These are phyloP conservation scores for Meripilus lineatus DNA, from an alignment of 1,284 basidiomycete genomes.

Conservation along the genomic window DNA sequence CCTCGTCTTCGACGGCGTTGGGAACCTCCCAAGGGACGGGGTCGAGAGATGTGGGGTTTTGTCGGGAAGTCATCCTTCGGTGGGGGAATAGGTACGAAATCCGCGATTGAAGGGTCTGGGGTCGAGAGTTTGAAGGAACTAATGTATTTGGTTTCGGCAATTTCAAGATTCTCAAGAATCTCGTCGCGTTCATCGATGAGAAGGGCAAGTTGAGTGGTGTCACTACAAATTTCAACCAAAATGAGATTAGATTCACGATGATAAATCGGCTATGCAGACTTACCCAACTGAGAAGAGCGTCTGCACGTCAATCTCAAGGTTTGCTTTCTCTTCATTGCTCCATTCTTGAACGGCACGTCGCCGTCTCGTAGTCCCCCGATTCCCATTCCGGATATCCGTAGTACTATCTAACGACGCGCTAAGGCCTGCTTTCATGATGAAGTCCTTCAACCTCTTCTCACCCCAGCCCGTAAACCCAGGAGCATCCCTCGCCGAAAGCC, in stretches of 20 bases:
- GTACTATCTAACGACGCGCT: slow-evolving; percentile 45
- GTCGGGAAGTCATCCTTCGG: slow-evolving; percentile 29
- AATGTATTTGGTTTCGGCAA: slow-evolving; percentile 75
- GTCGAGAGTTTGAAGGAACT: slow-evolving; percentile 68
- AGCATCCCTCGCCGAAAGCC: slow-evolving; percentile 55
- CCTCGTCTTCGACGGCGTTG: slow-evolving; percentile 36
- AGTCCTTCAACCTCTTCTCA: slow-evolving; percentile 65
- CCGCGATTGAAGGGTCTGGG: slow-evolving; percentile 48
- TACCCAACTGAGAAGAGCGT: slow-evolving; percentile 74
- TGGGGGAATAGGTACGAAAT: slow-evolving; percentile 29
- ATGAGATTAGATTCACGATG: background rate
- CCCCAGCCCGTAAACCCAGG: slow-evolving; percentile 68
- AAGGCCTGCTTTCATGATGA: slow-evolving; percentile 57
- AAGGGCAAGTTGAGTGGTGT: slow-evolving; percentile 57
- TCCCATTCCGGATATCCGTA: slow-evolving; percentile 12
- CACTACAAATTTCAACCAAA: slow-evolving; percentile 42
- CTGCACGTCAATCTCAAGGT: slow-evolving; percentile 58
- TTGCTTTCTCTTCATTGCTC: slow-evolving; percentile 38
- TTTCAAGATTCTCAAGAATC: slow-evolving; percentile 71
- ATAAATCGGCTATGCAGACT: too few relatives aligned
- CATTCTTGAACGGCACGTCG: slow-evolving; percentile 29
- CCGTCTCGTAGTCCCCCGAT: slow-evolving; percentile 23
- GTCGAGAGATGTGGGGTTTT: slow-evolving; percentile 58
- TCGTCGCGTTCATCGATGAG: slow-evolving; percentile 70
- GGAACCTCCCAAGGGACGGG: slow-evolving; percentile 44